Base-by-base conservation (phyloP, 1,139 yeast species). In the Chernovozyma sophiae-reginae region DNA sequence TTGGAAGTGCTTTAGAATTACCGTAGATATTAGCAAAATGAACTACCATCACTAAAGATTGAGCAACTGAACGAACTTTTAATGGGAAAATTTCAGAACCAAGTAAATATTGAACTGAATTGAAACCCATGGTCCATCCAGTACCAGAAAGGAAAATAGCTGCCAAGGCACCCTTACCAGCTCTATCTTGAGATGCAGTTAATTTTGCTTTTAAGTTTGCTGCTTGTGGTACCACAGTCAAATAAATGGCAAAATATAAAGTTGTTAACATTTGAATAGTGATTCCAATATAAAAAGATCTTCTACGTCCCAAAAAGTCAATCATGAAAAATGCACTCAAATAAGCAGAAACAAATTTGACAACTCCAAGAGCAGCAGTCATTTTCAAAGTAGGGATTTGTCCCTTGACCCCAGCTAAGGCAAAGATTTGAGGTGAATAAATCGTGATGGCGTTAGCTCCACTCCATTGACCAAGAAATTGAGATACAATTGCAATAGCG, bases 41-140 rank as follows among this genome's bases (percentile, higher is more conserved):
- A 50, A 77, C 63, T 4, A 68, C 69, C 84, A 78, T 78, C 40
- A 74, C 67, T 29, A 72, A 44, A 1, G 79, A 68, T 41, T 73
- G 76, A 20, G 81, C 82, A 46, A 74, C 59, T 10, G 74, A 68
- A 49, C 84, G 64, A 32, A 74, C 66, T 42, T 70, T 65, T 47
- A 77, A 60, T 19, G 84, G 84, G 55, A 77, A 71, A 37, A 78
- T 67, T 53, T 78, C 84, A 4, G 81, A 67, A 36, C 78, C 79
- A 46, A 78, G 57, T 44, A 79, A 64, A 48, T 77, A 79, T 53
- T 78, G 84, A 39, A 77, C 60, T 3, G 76, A 61, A 56, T 79
- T 79, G 67, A 74, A 79, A 8, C 84, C 84, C 58, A 77, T 54
- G 14, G 79, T 72, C 84, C 84, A 79, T 25, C 81, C 83, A 10